phyloP scores from a whole-genome alignment of 805 yeast species.

The Pichia rugopelliculosa region DNA sequence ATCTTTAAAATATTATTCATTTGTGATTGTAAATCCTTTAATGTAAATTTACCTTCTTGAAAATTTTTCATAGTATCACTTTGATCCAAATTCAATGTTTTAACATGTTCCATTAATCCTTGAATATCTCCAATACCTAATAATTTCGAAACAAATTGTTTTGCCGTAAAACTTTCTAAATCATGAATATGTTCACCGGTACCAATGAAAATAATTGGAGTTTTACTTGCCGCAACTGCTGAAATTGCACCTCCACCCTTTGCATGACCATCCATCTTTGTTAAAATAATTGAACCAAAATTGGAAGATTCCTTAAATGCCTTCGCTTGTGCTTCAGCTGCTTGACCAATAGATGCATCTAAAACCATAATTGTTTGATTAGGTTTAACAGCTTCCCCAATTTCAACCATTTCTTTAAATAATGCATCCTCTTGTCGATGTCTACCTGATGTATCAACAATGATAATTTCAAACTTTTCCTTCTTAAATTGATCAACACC shows the following conservation, averaged over 20 bases:
- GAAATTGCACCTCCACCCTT: conserved; percentile 99
- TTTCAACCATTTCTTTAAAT: conserved; percentile 92
- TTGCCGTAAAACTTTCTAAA: conserved; percentile 84
- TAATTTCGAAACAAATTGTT: conserved; percentile 81
- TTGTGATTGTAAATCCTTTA: conserved; percentile 87
- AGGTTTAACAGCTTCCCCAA: conserved; percentile 82
- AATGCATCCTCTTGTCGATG: conserved; percentile 91
- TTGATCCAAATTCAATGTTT: conserved; percentile 78
- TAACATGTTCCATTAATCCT: conserved; percentile 89
- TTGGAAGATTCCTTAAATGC: conserved; percentile 92
- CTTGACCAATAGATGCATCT: conserved; percentile 97
- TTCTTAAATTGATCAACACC: conserved; percentile 90
- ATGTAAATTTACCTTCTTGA: conserved; percentile 90
- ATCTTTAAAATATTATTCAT: conserved; percentile 92
- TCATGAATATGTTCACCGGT: conserved; percentile 97
- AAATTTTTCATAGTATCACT: conserved; percentile 86
- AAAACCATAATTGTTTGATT: conserved; percentile 95
- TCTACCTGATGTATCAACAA: conserved; percentile 97
- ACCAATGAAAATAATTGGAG: conserved; percentile 94
- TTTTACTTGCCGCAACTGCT: conserved; percentile 94
- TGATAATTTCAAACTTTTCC: conserved; percentile 86
- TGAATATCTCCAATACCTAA: conserved; percentile 95
- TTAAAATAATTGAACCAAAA: conserved; percentile 90
- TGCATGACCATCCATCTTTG: conserved; percentile 98
- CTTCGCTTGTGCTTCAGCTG: conserved; percentile 89